phyloP scores from a whole-genome alignment of 352 stramenopile genomes.

The Vaucheria bursata region DNA sequence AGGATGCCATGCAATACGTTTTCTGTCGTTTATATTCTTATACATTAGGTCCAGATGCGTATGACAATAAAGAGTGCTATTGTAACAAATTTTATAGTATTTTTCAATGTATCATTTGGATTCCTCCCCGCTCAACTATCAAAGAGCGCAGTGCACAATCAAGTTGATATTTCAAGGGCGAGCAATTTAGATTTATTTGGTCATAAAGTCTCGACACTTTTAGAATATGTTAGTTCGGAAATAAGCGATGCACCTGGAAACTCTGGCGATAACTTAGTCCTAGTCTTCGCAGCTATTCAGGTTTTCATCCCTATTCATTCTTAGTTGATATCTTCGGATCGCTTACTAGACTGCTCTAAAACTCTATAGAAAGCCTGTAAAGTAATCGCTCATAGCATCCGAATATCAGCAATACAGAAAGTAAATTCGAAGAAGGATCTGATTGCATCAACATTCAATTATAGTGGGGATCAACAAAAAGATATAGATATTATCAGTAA shows the following conservation, averaged over 20 bases:
- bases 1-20: no score
- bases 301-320: not conserved
- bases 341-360: not conserved
- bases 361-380: not conserved
- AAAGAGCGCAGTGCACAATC: no score
- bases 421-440: not conserved
- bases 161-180: no score
- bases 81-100: no score
- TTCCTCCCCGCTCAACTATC: no score
- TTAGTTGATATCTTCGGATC: not conserved
- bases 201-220: no score
- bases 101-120: no score
- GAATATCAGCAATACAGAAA: not conserved
- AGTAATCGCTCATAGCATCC: not conserved
- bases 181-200: no score
- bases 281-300: not conserved
- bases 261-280: not conserved
- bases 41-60: no score
- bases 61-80: no score
- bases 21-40: no score
- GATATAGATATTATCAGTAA: slow-evolving; percentile 85
- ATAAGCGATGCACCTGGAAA: not conserved
- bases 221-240: not conserved
- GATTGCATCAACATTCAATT: slow-evolving; percentile 53
- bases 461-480: slow-evolving; percentile 83